A percentile compares a stretch with the other conserved stretches of the same genome.
Conservation (phyloP, 768 basidiomycete genomes). For the Tylopilus sp. region DNA sequence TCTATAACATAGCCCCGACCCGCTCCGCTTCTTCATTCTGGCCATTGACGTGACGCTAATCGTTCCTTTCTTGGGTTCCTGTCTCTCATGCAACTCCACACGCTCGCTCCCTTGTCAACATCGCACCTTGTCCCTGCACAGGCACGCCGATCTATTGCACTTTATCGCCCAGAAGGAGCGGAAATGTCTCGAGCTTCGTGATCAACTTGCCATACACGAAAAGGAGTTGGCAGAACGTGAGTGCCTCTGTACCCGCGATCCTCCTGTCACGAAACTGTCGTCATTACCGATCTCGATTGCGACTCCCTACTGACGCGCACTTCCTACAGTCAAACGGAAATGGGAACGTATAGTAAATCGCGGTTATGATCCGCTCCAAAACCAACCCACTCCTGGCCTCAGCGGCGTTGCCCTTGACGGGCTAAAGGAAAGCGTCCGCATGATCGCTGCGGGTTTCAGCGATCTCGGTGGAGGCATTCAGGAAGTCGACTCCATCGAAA, state of each 20-base stretch:
- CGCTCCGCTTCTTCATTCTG: not conserved
- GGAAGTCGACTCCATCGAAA: not conserved
- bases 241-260: conserved; percentile 12
- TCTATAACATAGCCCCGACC: no score
- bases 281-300: no score
- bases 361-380: conserved; percentile 31
- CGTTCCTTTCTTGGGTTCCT: not conserved
- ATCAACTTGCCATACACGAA: conserved; percentile 70
- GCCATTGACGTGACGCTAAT: not conserved
- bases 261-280: no score
- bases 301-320: not conserved
- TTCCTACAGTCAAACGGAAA: conserved; percentile 62
- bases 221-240: conserved; percentile 62
- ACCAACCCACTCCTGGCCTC: conserved; percentile 3
- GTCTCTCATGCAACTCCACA: not conserved
- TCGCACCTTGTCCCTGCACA: conserved; percentile 23
- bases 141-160: conserved; percentile 77
- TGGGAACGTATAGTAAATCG: conserved; percentile 80
- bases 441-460: conserved; percentile 48
- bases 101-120: not conserved
- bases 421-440: conserved; percentile 61
- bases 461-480: conserved; percentile 29
- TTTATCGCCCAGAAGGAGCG: conserved; percentile 87
- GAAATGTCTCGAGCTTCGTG: conserved; percentile 75
- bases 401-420: conserved; percentile 44